These are phyloP conservation scores for Apiotrichum sp. DNA, from an alignment of 1,284 basidiomycete species.

Conservation along the genomic window DNA sequence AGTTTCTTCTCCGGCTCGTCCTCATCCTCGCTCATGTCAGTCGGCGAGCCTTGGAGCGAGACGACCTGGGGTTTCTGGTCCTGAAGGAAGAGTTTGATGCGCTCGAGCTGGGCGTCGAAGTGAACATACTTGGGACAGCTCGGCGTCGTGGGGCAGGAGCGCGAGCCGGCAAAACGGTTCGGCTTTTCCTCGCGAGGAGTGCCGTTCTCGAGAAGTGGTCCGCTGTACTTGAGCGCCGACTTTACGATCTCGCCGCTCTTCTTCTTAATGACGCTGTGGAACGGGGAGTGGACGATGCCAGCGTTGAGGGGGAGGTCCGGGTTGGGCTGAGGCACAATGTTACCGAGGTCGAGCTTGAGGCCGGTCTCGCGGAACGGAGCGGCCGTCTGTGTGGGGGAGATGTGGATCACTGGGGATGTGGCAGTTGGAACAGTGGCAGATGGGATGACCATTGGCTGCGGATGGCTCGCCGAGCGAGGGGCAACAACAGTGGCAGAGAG, in stretches of 20 bases:
- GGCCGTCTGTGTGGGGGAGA: conserved; percentile 8
- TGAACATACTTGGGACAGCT: conserved; percentile 74
- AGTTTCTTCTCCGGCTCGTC: conserved; percentile 46
- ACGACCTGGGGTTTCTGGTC: conserved; percentile 92
- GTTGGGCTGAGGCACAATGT: conserved; percentile 25
- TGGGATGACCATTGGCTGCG: not conserved
- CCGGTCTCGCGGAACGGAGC: conserved; percentile 34
- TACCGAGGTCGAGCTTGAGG: conserved; percentile 44
- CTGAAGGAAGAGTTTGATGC: conserved; percentile 83
- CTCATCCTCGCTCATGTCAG: conserved; percentile 75
- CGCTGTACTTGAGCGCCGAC: conserved; percentile 74
- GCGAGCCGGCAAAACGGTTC: conserved; percentile 56
- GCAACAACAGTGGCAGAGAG: not conserved
- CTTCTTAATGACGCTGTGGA: conserved; percentile 57
- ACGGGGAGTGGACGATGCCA: conserved; percentile 31
- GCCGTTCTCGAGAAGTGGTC: conserved; percentile 44
- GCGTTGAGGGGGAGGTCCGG: conserved; percentile 12
- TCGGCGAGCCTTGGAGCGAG: conserved; percentile 81
- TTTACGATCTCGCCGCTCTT: conserved; percentile 91
- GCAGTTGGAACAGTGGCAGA: no score
- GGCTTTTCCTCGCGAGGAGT: conserved; percentile 46
- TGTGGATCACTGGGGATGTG: conserved; percentile 7
- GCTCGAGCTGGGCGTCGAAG: conserved; percentile 82
- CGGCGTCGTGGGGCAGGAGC: conserved; percentile 66
- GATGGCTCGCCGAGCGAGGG: not conserved